Evolutionary conservation across 2,329 filamentous ascomycete species (phyloP).

Genomic region (Diaporthe citriasiana): DNA sequence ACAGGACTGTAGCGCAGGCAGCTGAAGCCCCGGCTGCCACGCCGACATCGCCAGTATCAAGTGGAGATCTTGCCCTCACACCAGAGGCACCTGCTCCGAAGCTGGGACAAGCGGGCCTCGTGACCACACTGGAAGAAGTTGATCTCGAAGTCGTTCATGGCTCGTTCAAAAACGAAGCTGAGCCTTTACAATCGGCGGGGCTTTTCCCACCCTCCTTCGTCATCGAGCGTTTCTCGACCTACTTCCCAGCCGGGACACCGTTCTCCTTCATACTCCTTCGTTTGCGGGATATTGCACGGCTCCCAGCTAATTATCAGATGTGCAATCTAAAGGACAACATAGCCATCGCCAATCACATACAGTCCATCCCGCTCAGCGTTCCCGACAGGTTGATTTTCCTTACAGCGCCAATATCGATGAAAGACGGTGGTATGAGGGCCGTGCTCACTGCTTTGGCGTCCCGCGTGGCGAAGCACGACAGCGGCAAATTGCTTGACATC

Average conservation of each 20-base stretch:
- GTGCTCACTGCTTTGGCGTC: conserved; percentile 76
- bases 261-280: conserved; percentile 87
- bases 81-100: conserved; percentile 39
- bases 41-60: background rate
- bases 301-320: conserved; percentile 78
- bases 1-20: conserved; percentile 76
- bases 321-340: conserved; percentile 75
- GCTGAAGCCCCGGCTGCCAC: conserved; percentile 46
- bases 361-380: conserved; percentile 77
- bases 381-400: conserved; percentile 83
- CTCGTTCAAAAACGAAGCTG: conserved; percentile 74
- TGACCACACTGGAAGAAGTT: conserved; percentile 81
- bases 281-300: conserved; percentile 76
- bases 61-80: background rate
- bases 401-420: conserved; percentile 75
- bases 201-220: conserved; percentile 79
- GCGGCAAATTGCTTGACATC: conserved; percentile 80
- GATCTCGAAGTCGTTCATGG: conserved; percentile 75
- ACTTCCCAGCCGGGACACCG: conserved; percentile 85
- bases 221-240: conserved; percentile 82
- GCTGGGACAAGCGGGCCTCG: conserved; percentile 69
- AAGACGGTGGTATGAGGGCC: conserved; percentile 60
- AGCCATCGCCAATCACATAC: conserved; percentile 79
- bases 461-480: conserved; percentile 76
- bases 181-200: conserved; percentile 78